Evolutionary conservation across 331 rosid genomes (phyloP).

Genomic region (Cydonia oblonga): DNA sequence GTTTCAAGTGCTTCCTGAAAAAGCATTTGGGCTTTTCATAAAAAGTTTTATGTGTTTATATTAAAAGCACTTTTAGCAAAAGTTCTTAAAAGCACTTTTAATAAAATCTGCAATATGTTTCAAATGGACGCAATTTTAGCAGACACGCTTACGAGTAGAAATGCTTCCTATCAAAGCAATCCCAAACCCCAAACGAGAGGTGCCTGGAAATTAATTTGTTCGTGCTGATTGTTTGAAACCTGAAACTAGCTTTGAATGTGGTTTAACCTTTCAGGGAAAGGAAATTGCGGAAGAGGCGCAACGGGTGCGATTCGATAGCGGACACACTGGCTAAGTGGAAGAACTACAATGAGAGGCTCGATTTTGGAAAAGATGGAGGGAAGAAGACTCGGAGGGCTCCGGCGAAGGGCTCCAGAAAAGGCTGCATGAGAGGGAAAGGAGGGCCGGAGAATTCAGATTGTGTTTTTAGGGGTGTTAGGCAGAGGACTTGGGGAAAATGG

Average conservation of each 20-base stretch:
- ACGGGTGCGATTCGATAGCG: slow-evolving; percentile 34
- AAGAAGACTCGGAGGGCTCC: slow-evolving; percentile 26
- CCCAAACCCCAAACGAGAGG: background rate
- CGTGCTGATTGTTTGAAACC: background rate
- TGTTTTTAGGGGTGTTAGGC: slow-evolving; percentile 75
- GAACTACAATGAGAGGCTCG: slow-evolving; percentile 26
- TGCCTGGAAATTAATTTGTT: background rate
- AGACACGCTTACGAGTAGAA: no score
- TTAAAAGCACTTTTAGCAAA: background rate
- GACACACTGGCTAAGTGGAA: slow-evolving; percentile 61
- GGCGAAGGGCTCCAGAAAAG: slow-evolving; percentile 68
- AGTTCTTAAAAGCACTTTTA: background rate
- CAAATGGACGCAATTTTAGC: no score
- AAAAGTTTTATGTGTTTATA: background rate
- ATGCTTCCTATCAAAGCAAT: background rate
- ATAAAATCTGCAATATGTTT: no score
- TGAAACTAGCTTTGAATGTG: background rate
- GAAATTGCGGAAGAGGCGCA: slow-evolving; percentile 40
- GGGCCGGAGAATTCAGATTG: slow-evolving; percentile 71
- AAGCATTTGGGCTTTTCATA: background rate
- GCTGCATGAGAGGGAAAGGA: slow-evolving; percentile 91
- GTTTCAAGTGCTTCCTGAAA: no score
- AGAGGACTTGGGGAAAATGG: slow-evolving; percentile 97
- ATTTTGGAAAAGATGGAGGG: slow-evolving; percentile 24
- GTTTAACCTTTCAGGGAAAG: slow-evolving; percentile 22